Base-by-base conservation (phyloP, 331 rosid species). In the Dryas integrifolia region DNA sequence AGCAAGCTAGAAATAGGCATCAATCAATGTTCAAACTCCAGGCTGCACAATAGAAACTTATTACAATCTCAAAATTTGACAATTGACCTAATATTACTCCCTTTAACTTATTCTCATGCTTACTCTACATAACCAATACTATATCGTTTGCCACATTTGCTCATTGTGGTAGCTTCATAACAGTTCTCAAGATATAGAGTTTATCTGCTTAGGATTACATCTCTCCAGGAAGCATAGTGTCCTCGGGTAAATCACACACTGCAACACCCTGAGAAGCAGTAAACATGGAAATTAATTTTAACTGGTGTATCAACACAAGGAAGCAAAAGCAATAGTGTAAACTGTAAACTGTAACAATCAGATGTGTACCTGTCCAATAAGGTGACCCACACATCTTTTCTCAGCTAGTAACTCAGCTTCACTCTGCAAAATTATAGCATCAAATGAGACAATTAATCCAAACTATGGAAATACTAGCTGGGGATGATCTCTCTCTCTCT, bases 201-300 rank as follows among this genome's bases (percentile, higher is more conserved):
- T 52, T 52, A 57, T 16, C 21, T 52, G 55, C n/a, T 30, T 24
- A 9, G 9, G 40, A 7, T 82, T 83, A 94, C 97, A 89, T 87
- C 82, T 94, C 98, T 79, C 97, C 97, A 1, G 98, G 98, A 69
- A 91, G 97, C 97, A 90, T 91, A 16, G 98, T 94, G 82, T 94
- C 98, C 76, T 85, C 98, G 5, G 96, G 96, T 62, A 94, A 85
- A 83, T 94, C 96, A 85, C 98, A 94, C 46, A 86, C 83, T 67
- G 96, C 90, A 72, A 87, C 68, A 52, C 98, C 98, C 97, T 94
- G 83, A 63, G 14, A 79, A 8, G 0, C 66, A 9, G 39, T 1
- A 50, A 39, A 53, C 16, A 6, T 9, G 57, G 65, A 26, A 39
- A 59, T 58, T 50, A 80, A 14, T 66, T 69, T 51, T 51, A 53